Evolutionary conservation across 2,329 filamentous ascomycete genomes (phyloP).

Genomic region (Cladosporium sp.): DNA sequence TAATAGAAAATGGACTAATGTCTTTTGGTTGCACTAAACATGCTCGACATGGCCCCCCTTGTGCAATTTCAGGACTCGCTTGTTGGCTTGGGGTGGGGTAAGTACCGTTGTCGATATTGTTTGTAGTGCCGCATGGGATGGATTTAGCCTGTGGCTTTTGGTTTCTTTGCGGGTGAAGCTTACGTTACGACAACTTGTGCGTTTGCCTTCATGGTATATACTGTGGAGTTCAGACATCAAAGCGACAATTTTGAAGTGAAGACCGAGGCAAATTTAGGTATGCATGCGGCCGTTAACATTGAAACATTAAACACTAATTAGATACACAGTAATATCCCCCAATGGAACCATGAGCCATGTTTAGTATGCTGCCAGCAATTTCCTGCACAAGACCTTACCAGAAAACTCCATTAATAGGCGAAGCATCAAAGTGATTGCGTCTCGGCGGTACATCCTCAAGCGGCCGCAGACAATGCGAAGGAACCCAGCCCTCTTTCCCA

Average conservation of each 20-base stretch:
- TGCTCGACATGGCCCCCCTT: neutral
- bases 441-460: conserved; percentile 2
- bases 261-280: neutral
- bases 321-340: neutral
- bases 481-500: conserved; percentile 9
- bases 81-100: conserved; percentile 4
- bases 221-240: too few species aligned
- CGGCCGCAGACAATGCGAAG: conserved; percentile 1
- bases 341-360: neutral
- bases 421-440: conserved; percentile 3
- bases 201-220: neutral
- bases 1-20: neutral
- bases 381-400: neutral
- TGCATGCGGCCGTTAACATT: neutral
- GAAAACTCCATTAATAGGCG: conserved; percentile 1
- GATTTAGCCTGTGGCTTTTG: neutral
- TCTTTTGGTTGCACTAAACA: neutral
- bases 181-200: neutral
- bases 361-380: neutral
- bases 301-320: neutral
- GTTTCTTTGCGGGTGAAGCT: neutral
- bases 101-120: neutral
- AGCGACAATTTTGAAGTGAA: neutral
- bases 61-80: neutral
- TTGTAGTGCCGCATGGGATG: neutral